Conservation (phyloP, 352 stramenopile genomes). For the Sclerospora graminicola region DNA sequence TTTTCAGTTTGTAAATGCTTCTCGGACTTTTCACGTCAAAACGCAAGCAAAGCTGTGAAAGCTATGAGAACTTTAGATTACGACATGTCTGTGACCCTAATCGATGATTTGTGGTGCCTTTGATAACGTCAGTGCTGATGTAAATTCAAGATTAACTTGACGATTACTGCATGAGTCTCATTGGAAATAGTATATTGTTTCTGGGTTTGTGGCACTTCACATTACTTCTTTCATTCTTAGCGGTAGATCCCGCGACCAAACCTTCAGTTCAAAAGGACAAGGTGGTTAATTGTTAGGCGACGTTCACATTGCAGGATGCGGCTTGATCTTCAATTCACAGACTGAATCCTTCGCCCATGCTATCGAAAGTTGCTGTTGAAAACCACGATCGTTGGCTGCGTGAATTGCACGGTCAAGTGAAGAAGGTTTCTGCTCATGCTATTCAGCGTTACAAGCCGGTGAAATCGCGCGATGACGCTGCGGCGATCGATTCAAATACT, state of each 20-base stretch:
- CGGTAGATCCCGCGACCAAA: slow-evolving; percentile 92
- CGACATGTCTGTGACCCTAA: slow-evolving; percentile 18
- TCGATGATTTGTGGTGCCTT: slow-evolving; percentile 33
- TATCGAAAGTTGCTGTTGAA: slow-evolving; percentile 13
- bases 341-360: no score
- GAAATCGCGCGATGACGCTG: no score
- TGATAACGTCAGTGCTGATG: slow-evolving; percentile 19
- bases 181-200: no score
- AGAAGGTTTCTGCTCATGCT: slow-evolving; percentile 27
- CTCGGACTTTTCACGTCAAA: slow-evolving; percentile 9
- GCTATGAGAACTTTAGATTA: no score
- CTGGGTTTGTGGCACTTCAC: no score
- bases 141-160: not conserved
- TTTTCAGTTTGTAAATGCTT: slow-evolving; percentile 8
- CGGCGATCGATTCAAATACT: no score
- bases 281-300: slow-evolving; percentile 77
- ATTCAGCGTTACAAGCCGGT: no score
- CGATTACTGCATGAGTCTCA: no score
- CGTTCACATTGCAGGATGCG: slow-evolving; percentile 49
- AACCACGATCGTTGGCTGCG: slow-evolving; percentile 6
- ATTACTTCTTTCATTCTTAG: slow-evolving; percentile 92
- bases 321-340: slow-evolving; percentile 51
- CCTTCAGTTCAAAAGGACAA: slow-evolving; percentile 91
- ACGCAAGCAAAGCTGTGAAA: slow-evolving; percentile 16
- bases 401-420: slow-evolving; percentile 14